Evolutionary conservation across 140 eudicot species (phyloP).

Genomic region (Ambrosia hybrid): DNA sequence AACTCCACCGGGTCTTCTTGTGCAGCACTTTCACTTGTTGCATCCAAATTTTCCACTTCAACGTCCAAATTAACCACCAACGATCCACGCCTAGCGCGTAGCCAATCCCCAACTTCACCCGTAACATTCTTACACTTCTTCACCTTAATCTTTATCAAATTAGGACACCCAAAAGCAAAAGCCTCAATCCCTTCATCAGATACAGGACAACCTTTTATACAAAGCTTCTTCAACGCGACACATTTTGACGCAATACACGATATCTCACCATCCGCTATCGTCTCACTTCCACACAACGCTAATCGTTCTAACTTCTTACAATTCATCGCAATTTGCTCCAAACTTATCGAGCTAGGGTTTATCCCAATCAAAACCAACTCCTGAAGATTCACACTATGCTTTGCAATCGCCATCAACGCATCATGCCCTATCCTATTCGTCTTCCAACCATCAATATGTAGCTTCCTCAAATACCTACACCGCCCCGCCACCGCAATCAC

Average conservation of each 20-base stretch:
- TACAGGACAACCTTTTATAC: slow-evolving; percentile 82
- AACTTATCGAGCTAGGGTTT: slow-evolving; percentile 53
- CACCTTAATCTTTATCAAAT: slow-evolving; percentile 87
- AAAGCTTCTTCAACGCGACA: slow-evolving; percentile 75
- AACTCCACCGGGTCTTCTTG: slow-evolving; percentile 57
- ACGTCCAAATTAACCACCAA: slow-evolving; percentile 76
- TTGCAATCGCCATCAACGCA: slow-evolving; percentile 62
- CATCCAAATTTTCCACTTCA: slow-evolving; percentile 59
- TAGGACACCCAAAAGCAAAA: slow-evolving; percentile 87
- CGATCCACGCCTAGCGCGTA: slow-evolving; percentile 65
- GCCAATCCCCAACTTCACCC: slow-evolving; percentile 60
- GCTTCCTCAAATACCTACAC: slow-evolving; percentile 79
- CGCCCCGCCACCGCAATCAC: slow-evolving; percentile 55
- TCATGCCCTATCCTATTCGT: slow-evolving; percentile 82
- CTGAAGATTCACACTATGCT: slow-evolving; percentile 55
- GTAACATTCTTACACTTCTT: slow-evolving; percentile 89
- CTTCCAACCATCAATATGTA: slow-evolving; percentile 93
- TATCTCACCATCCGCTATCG: slow-evolving; percentile 73
- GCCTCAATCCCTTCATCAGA: slow-evolving; percentile 83
- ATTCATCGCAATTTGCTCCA: slow-evolving; percentile 60
- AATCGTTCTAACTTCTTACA: slow-evolving; percentile 72
- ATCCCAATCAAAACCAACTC: slow-evolving; percentile 81
- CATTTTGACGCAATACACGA: slow-evolving; percentile 75
- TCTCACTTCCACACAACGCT: slow-evolving; percentile 84
- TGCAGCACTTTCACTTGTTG: slow-evolving; percentile 65